Base-by-base conservation (phyloP, 768 basidiomycete species). In the Termitomyces sp. region DNA sequence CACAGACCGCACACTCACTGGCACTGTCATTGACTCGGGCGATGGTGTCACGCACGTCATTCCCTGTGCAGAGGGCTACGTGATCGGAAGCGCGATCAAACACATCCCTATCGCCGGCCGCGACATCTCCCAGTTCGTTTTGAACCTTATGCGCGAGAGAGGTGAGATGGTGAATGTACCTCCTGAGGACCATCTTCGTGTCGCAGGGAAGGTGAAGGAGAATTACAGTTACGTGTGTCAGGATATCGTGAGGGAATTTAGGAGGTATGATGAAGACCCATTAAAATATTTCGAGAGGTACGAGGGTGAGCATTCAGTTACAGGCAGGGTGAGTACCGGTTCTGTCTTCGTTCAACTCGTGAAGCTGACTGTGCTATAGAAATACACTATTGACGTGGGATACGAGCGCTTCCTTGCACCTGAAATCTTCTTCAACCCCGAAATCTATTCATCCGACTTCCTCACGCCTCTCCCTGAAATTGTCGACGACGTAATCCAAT, bases 11-110 rank as follows among this genome's bases (percentile, higher is more conserved):
- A 94, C 92, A 1, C 82, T 96, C 55, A 98, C 94, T 0, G 97
- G 97, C 50, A 98, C 97, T 0, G 97, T 98, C 66, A 94, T 98
- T 68, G 97, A 98, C 73, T 98, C 96, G 34, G 97, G 97, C 56
- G 97, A 99, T 69, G 97, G 97, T 78, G 97, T 99, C 41, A 98
- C 97, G 4, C 97, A 98, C 73, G 96, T 98, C 57, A 98, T 98
- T 67, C 89, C 90, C 54, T 86, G 83, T 55, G 96, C 96, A 25
- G 97, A 98, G 67, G 97, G 97, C 44, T 99, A 98, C 70, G 97
- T 99, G 63, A 98, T 99, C 66, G 97, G 97, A 23, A 95, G 92
- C 64, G 91, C 95, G 1, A 98, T 99, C 81, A 98, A 98, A 72
- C 94, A 98, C 68, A 94, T 99, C 67, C 97, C 97, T 49, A 96